phyloP scores from a whole-genome alignment of 768 basidiomycete species.

The Lactarius trivialis region DNA sequence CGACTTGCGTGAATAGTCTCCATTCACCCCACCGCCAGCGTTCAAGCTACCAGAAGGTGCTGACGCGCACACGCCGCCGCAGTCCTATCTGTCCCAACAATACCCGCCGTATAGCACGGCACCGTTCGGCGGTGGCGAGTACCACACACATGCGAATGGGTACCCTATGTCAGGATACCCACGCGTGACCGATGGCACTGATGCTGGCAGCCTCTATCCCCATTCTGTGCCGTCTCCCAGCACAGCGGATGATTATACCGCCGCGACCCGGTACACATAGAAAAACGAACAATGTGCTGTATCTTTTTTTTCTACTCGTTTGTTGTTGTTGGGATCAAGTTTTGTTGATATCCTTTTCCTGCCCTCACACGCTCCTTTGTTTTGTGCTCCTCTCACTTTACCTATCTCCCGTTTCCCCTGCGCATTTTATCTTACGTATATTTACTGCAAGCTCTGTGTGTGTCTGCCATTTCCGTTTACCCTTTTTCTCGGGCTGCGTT shows the following conservation, averaged over 20 bases:
- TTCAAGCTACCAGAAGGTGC: conserved; percentile 16
- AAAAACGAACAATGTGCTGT: background rate
- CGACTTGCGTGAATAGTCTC: background rate
- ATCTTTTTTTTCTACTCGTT: background rate
- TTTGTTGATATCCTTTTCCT: conserved; percentile 11
- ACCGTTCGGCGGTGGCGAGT: conserved; percentile 5
- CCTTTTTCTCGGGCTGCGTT: background rate
- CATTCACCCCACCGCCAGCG: conserved; percentile 14
- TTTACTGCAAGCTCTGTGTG: conserved; percentile 18
- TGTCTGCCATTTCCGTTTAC: background rate
- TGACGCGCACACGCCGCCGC: background rate
- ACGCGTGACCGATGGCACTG: conserved; percentile 8
- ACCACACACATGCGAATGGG: conserved; percentile 12
- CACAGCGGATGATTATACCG: conserved; percentile 10
- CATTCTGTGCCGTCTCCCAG: conserved; percentile 6
- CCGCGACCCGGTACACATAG: conserved; percentile 11
- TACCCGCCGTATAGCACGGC: conserved; percentile 1
- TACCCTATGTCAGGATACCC: conserved; percentile 7
- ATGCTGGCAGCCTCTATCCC: background rate
- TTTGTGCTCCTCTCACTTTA: background rate
- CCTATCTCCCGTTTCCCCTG: background rate
- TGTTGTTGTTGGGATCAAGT: conserved; percentile 10
- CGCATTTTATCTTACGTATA: conserved; percentile 23
- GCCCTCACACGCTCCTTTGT: background rate
- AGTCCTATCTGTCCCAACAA: conserved; percentile 8